phyloP scores from a whole-genome alignment of 2,329 filamentous ascomycete species.

The Nemania sp. region DNA sequence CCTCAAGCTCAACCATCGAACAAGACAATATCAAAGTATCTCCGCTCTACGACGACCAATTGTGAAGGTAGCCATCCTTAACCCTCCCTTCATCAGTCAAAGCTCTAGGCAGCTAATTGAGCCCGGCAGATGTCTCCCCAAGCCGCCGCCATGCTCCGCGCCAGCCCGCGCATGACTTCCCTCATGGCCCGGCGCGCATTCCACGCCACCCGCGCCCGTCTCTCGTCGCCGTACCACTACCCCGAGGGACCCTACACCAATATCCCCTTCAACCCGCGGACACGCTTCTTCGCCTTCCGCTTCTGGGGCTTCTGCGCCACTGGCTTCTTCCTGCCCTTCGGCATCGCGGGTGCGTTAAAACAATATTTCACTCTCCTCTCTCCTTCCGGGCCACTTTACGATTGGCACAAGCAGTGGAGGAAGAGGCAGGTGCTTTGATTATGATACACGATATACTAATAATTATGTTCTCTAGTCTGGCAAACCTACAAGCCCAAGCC shows the following conservation, averaged over 20 bases:
- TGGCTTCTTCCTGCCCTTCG: conserved; percentile 65
- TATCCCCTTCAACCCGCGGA: conserved; percentile 95
- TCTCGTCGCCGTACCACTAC: conserved; percentile 96
- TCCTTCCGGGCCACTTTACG: too few relatives aligned
- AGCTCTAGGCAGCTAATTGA: conserved; percentile 47
- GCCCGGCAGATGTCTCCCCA: conserved; percentile 73
- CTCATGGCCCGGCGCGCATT: conserved; percentile 88
- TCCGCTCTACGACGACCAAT: conserved; percentile 18
- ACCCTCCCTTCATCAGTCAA: neutral
- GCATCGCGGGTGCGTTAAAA: conserved; percentile 60
- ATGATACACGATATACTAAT: conserved; percentile 14
- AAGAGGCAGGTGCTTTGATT: too few relatives aligned
- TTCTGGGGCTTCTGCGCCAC: conserved; percentile 74
- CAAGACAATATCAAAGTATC: neutral
- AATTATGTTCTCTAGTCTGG: conserved; percentile 47
- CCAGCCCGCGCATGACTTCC: conserved; percentile 62
- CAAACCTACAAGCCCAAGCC: conserved; percentile 52
- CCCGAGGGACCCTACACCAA: conserved; percentile 93
- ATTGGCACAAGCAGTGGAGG: too few relatives aligned
- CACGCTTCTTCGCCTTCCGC: conserved; percentile 77
- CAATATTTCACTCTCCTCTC: conserved; percentile 10
- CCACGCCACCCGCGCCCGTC: conserved; percentile 83
- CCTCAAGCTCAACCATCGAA: conserved; percentile 12
- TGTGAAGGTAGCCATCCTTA: too few relatives aligned
- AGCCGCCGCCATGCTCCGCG: conserved; percentile 56